A percentile compares a stretch with the other conserved stretches of the same genome.
phyloP scores from a whole-genome alignment of 441 rosid genomes.

The Gossypium davidsonii region DNA sequence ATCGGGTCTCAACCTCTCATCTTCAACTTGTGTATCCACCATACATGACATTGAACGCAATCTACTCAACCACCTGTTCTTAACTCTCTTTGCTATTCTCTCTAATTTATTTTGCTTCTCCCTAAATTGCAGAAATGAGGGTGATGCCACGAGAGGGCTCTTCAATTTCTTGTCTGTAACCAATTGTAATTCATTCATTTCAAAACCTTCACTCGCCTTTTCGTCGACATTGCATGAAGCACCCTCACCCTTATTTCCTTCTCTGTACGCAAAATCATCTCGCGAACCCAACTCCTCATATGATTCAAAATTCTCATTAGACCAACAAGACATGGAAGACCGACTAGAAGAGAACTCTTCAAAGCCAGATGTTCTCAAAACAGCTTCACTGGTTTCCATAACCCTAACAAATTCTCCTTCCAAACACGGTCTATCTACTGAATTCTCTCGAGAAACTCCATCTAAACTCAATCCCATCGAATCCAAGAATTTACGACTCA shows the following conservation, averaged over 20 bases:
- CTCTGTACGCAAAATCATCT: constrained; percentile 27
- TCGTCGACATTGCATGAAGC: constrained; percentile 23
- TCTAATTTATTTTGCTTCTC: constrained; percentile 20
- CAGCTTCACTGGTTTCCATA: constrained; percentile 38
- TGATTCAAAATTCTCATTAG: constrained; percentile 31
- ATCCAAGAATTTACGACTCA: constrained; percentile 47
- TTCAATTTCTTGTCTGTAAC: constrained; percentile 28
- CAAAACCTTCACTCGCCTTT: constrained; percentile 26
- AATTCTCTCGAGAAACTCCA: constrained; percentile 11
- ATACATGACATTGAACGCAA: constrained; percentile 50
- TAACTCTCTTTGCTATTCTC: constrained; percentile 35
- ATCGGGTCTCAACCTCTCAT: constrained; percentile 22
- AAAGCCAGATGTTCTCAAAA: constrained; percentile 32
- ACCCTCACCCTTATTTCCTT: constrained; percentile 31
- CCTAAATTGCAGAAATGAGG: constrained; percentile 29
- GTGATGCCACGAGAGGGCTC: constrained; percentile 30
- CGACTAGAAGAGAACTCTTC: constrained; percentile 34
- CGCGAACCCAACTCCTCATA: constrained; percentile 28
- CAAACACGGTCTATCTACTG: constrained; percentile 23
- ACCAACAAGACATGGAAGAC: constrained; percentile 27
- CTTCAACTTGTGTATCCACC: constrained; percentile 35
- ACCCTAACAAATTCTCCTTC: constrained; percentile 34
- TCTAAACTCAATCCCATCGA: constrained; percentile 36
- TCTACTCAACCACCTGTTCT: constrained; percentile 57
- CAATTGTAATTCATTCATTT: constrained; percentile 19